phyloP scores from a whole-genome alignment of 2,329 filamentous ascomycete species.

The Trichoderma koningiopsis region DNA sequence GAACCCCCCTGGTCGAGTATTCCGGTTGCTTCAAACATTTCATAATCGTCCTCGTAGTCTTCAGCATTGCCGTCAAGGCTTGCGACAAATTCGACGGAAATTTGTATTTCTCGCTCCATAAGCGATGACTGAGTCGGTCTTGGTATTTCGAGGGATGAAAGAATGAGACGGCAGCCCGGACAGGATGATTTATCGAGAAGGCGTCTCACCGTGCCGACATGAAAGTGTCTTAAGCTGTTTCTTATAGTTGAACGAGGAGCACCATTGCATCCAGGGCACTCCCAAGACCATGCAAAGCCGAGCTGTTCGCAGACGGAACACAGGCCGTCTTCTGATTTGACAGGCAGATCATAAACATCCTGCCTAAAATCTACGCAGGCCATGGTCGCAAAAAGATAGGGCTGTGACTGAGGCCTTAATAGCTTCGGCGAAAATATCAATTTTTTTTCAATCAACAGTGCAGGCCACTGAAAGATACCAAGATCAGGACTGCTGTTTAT shows the following conservation, averaged over 20 bases:
- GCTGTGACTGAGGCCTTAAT: too few species aligned
- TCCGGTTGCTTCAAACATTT: background rate
- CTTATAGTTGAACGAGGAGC: too few species aligned
- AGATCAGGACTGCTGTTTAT: background rate
- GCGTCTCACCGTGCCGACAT: background rate
- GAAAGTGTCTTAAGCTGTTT: background rate
- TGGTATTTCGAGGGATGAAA: background rate
- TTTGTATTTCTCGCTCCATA: background rate
- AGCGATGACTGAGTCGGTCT: background rate
- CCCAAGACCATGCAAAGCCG: background rate
- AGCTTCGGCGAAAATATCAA: too few species aligned
- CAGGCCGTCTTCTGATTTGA: background rate
- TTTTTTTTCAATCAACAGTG: too few species aligned
- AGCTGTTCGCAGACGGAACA: background rate
- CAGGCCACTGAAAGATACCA: background rate
- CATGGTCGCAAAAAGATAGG: background rate
- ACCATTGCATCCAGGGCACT: too few species aligned
- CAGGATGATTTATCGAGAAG: background rate
- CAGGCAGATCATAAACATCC: background rate
- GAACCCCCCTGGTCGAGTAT: background rate
- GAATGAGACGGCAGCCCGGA: background rate
- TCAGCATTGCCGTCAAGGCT: background rate
- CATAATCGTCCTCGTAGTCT: background rate
- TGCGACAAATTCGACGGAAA: too few species aligned
- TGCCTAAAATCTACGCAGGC: background rate